Conservation (phyloP, 1,284 basidiomycete genomes). For the Cutaneotrichosporon sp. region DNA sequence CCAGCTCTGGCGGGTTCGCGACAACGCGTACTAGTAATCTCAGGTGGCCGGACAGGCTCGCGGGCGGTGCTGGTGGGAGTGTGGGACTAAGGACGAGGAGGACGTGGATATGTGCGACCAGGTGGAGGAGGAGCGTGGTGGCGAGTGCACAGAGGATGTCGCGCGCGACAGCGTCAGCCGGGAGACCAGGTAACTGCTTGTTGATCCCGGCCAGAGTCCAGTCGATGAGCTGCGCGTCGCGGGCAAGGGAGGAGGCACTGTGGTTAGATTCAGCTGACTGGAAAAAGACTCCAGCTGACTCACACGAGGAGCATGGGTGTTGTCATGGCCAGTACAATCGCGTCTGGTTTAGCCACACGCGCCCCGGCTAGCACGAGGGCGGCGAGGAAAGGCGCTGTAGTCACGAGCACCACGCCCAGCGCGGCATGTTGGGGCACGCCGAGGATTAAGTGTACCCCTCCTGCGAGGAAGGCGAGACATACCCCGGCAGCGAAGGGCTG, state of each 20-base stretch:
- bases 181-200: background rate
- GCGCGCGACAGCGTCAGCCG: background rate
- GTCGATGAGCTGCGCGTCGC: background rate
- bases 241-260: background rate
- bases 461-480: constrained; percentile 24
- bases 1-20: constrained; percentile 8
- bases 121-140: background rate
- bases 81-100: constrained; percentile 12
- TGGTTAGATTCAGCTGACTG: background rate
- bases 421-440: constrained; percentile 28
- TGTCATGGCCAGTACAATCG: background rate
- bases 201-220: background rate
- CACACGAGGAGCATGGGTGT: background rate
- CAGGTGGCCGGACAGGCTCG: background rate
- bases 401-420: constrained; percentile 32
- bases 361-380: constrained; percentile 40
- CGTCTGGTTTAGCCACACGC: background rate
- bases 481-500: constrained; percentile 27
- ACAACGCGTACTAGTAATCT: background rate
- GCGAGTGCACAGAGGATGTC: constrained; percentile 2
- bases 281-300: background rate
- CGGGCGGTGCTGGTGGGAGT: constrained; percentile 21
- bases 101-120: constrained; percentile 24
- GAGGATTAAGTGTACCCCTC: constrained; percentile 3
- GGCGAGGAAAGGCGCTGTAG: constrained; percentile 32